phyloP scores from a whole-genome alignment of 2,329 filamentous ascomycete species.

The Xylaria sp. region DNA sequence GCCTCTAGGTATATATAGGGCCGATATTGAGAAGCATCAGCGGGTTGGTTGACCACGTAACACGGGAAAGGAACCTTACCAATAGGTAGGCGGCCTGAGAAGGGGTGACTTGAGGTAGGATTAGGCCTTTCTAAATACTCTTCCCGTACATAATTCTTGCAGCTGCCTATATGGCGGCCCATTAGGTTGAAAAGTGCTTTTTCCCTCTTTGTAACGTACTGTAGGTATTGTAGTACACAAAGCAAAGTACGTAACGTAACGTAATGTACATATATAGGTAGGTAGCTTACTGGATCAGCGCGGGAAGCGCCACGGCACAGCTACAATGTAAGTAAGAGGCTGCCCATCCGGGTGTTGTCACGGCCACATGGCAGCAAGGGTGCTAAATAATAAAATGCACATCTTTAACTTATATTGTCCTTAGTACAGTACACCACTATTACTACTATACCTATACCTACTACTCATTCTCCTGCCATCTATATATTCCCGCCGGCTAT shows the following conservation, averaged over 20 bases:
- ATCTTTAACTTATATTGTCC: slow-evolving; percentile 2
- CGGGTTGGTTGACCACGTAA: not conserved
- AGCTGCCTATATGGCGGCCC: not conserved
- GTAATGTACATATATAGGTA: not conserved
- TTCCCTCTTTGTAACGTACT: not conserved
- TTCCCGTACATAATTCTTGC: slow-evolving; percentile 4
- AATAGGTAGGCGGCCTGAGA: not conserved
- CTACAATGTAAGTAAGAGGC: slow-evolving; percentile 13
- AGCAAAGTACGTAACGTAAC: too few species aligned
- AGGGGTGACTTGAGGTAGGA: slow-evolving; percentile 10
- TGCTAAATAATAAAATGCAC: slow-evolving; percentile 18
- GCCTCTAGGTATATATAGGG: slow-evolving; percentile 10
- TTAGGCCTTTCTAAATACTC: not conserved
- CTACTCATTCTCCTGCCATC: not conserved
- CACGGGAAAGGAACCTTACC: not conserved
- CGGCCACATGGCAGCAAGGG: slow-evolving; percentile 48
- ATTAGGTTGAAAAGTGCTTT: slow-evolving; percentile 3
- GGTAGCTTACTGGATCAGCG: slow-evolving; percentile 5
- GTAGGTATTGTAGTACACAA: not conserved
- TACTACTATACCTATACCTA: not conserved
- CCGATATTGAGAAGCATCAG: slow-evolving; percentile 9
- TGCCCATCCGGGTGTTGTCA: slow-evolving; percentile 33
- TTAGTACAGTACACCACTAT: not conserved
- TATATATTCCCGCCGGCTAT: slow-evolving; percentile 20
- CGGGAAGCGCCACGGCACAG: slow-evolving; percentile 26